Base-by-base conservation (phyloP, 1,139 yeast genomes). In the Blastobotrys persicus region DNA sequence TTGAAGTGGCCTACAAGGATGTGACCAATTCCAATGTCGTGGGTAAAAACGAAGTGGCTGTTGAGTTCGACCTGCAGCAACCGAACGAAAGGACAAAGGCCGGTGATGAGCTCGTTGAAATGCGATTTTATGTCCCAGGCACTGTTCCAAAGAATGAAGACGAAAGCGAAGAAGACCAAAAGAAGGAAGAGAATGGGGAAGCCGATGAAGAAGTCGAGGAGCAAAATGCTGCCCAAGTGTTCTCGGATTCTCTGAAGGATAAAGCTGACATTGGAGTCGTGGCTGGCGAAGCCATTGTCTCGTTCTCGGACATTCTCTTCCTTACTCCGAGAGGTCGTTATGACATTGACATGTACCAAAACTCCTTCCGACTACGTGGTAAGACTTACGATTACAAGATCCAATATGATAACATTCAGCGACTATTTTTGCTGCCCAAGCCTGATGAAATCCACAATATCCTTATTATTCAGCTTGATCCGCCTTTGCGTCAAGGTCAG, bases 381-480 rank as follows among this genome's bases (percentile, higher is more conserved):
- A 92, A 92, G 71, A 92, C 98, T 2, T 92, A 94, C 70, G 98
- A 92, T 69, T 94, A 92, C 77, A 94, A 92, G 71, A 80, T 94
- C 53, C 96, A 88, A 66, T 92, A 88, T 70, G 79, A 83, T 63
- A 95, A 88, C 65, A 85, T 92, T 57, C 96, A 91, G 68, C 78
- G 96, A 63, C 81, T 92, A 45, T 92, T 92, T 61, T 81, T 95
- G 17, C 76, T 92, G 56, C 98, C 98, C 33, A 89, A 89, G 65
- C 91, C 96, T 0, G 98, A 94, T 67, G 97, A 89, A 55, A 76
- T 87, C 45, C 96, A 92, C 66, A 95, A 91, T 67, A 75, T 89
- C 59, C 76, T 92, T 62, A 83, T 92, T 13, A 73, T 92, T 52
- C 97, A 94, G 63, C 85, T 94, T 40, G 98, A 92, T 60, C 98